Evolutionary conservation across 1,139 yeast genomes (phyloP), one percentile per base, ranked within the genome.

Genomic region (Protomyces gravidus): DNA sequence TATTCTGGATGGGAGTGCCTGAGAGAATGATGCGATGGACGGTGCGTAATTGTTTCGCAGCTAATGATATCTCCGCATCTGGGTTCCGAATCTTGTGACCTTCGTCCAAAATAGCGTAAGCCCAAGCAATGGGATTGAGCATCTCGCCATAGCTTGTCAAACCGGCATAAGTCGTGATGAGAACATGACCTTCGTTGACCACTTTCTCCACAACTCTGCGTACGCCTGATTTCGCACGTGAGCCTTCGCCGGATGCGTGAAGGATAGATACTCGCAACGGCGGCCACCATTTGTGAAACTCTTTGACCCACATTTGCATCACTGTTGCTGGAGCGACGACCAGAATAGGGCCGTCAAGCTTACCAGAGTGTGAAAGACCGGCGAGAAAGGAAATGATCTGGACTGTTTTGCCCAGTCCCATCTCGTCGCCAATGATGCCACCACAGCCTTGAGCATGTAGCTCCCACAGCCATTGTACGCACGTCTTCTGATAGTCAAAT

Each of bases 261-360:
- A 92, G 73, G 55, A 92, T 89, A 2, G 87, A 84, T 17, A 92
- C 83, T 62, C 98, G 73, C 28, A 94, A 76, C 0, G 97, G 90
- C 1, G 98, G 97, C 97, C 97, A 92, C 98, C 98, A 92, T 53
- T 85, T 79, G 68, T 92, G 98, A 61, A 92, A 83, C 70, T 92
- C 98, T 64, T 85, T 86, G 4, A 90, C 95, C 98, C 98, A 92
- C 69, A 92, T 98, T 63, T 83, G 86, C 78, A 92, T 76, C 0
- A 92, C 97, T 0, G 98, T 92, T 0, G 98, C 97, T 0, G 98
- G 98, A 62, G 96, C 95, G 0, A 92, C 97, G 45, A 92, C 79
- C 39, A 92, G 70, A 0, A 86, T 85, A 0, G 98, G 98, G 50
- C 85, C 86, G 23, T 81, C 79, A 3, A 92, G 73, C 58, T 81